phyloP scores from a whole-genome alignment of 129 eudicot species.

The Oenanthe sinensis region DNA sequence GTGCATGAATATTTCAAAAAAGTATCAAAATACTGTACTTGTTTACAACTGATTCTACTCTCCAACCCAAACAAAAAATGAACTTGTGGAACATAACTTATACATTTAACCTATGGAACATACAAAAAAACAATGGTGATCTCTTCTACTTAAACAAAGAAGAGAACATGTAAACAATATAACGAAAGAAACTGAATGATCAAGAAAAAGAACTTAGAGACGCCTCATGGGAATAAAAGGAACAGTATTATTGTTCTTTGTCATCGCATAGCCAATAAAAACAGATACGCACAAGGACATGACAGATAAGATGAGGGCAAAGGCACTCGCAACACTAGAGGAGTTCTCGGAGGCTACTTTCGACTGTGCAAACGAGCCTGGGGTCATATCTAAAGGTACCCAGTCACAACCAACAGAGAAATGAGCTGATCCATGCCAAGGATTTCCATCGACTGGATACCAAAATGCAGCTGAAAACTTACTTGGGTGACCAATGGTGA shows the following conservation, averaged over 20 bases:
- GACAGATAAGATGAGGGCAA: slow-evolving; percentile 39
- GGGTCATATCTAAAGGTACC: slow-evolving; percentile 34
- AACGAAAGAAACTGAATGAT: neutral
- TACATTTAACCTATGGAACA: neutral
- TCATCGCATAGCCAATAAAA: slow-evolving; percentile 33
- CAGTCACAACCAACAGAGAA: slow-evolving; percentile 54
- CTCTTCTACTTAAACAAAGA: neutral
- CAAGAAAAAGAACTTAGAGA: slow-evolving; percentile 10
- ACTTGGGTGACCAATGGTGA: slow-evolving; percentile 50
- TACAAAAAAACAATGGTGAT: neutral
- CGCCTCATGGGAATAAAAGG: slow-evolving; percentile 36
- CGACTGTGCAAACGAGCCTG: slow-evolving; percentile 15
- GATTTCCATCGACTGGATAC: slow-evolving; percentile 58
- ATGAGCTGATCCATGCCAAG: slow-evolving; percentile 60
- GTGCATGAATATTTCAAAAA: neutral
- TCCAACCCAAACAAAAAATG: neutral
- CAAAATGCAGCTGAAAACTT: slow-evolving; percentile 58
- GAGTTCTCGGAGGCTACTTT: slow-evolving; percentile 16
- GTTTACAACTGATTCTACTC: neutral
- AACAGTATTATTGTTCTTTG: slow-evolving; percentile 12
- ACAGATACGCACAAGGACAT: slow-evolving; percentile 39
- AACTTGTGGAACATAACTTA: neutral
- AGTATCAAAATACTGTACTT: neutral
- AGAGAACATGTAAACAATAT: neutral
- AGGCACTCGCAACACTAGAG: slow-evolving; percentile 41